A percentile compares a stretch with the other conserved stretches of the same genome.
Evolutionary conservation across 306 rosid genomes (phyloP).

Genomic region (Lathyrus oleraceus): DNA sequence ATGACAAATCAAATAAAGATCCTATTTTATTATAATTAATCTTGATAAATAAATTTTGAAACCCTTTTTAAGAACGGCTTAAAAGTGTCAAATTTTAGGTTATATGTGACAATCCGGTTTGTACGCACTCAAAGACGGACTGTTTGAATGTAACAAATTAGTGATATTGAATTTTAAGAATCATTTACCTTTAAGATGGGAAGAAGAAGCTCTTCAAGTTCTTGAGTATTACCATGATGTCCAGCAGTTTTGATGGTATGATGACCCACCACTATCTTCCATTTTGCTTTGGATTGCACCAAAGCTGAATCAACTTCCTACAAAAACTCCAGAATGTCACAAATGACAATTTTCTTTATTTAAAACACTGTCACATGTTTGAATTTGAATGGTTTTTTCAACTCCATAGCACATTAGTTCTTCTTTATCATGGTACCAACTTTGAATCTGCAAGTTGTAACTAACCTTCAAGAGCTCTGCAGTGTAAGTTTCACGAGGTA

Average conservation of each 20-base stretch:
- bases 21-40: no score
- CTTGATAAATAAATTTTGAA: no score
- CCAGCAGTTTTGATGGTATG: constrained; percentile 71
- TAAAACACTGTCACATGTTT: background rate
- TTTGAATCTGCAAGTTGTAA: background rate
- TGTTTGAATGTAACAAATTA: background rate
- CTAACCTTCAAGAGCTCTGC: constrained; percentile 62
- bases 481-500: constrained; percentile 60
- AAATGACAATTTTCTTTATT: background rate
- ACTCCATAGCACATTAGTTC: background rate
- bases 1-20: no score
- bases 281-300: constrained; percentile 61
- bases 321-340: constrained; percentile 2
- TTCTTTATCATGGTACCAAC: background rate
- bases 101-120: no score
- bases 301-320: constrained; percentile 59
- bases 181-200: constrained; percentile 68
- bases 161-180: background rate
- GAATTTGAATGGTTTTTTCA: background rate
- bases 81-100: no score
- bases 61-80: no score
- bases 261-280: constrained; percentile 89
- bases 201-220: constrained; percentile 56
- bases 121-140: no score
- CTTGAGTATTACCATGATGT: constrained; percentile 63